A percentile compares a stretch with the other conserved stretches of the same genome.
Conservation (phyloP, 2,329 filamentous ascomycete genomes). For the Botryosphaeria dothidea region DNA sequence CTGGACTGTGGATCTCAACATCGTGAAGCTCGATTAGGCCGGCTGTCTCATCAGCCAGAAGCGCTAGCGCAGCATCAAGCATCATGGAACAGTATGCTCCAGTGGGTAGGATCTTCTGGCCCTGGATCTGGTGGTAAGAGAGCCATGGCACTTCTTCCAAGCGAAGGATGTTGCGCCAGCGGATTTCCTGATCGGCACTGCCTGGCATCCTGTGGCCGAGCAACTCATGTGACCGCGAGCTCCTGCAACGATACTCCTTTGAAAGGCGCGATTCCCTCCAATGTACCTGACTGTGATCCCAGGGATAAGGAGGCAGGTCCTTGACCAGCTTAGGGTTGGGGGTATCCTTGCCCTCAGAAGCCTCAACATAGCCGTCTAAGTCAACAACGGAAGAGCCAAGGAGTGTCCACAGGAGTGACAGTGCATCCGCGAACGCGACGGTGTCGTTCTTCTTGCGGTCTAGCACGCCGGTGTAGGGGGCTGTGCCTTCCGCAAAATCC, state of each 20-base stretch:
- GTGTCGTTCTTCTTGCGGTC: conserved; percentile 25
- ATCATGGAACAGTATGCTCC: conserved; percentile 48
- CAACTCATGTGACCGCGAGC: conserved; percentile 24
- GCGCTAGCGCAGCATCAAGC: conserved; percentile 33
- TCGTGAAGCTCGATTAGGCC: conserved; percentile 22
- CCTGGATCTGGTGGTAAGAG: conserved; percentile 25
- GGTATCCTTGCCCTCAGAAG: background rate
- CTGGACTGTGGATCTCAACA: too few relatives aligned
- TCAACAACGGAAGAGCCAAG: conserved; percentile 22
- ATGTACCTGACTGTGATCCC: conserved; percentile 28
- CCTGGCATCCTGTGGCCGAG: conserved; percentile 24
- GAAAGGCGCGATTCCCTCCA: conserved; percentile 21
- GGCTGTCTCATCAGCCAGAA: conserved; percentile 17
- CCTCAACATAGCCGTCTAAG: conserved; percentile 27
- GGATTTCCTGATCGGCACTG: conserved; percentile 25
- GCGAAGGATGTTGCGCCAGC: conserved; percentile 27
- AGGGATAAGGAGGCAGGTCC: conserved; percentile 29
- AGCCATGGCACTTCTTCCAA: conserved; percentile 25
- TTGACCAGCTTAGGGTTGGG: conserved; percentile 20
- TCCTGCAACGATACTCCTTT: conserved; percentile 20
- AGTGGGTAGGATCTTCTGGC: conserved; percentile 45
- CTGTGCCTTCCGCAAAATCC: background rate
- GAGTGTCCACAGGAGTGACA: conserved; percentile 21
- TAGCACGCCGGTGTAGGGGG: conserved; percentile 13
- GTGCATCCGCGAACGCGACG: background rate